Evolutionary conservation across 1,284 basidiomycete species (phyloP), one percentile per base, ranked within the genome.

Genomic region (Ustilago trichophora): DNA sequence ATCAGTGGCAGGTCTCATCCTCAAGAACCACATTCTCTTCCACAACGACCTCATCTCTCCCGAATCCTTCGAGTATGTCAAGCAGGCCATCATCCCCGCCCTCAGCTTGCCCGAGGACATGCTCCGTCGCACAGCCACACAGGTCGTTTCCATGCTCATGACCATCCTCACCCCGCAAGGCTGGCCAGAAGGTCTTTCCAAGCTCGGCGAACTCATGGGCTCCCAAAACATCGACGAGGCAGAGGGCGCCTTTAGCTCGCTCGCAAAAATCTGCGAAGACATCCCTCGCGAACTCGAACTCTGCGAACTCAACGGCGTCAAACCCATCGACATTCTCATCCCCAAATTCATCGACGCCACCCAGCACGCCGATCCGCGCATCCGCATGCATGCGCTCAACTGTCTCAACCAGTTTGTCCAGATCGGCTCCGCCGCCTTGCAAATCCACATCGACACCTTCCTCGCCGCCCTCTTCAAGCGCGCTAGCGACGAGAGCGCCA

Each of bases 181-280:
- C 27, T 81, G 79, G 79, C 70, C 76, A 33, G 68, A 78, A 47
- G 79, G 73, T 21, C 71, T 81, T 18, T 58, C 67, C 42, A 57
- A 68, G 55, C 66, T 81, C 33, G 78, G 69, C 37, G 63, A 73
- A 45, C 58, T 77, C 42, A 76, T 75, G 60, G 67, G 44, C 8
- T 77, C 76, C 13, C 47, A 59, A 21, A 73, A 79, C 43, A 34
- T 38, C 16, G 67, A 75, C 54, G 71, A 77, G 42, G 71, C 67
- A n/a, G 79, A 81, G 52, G 92, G 92, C 43, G 92, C 93, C 13
- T 96, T 98, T 84, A 91, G 91, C 80, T 91, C 93, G 7, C 86
- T 98, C 46, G 91, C 94, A 81, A 97, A 96, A 82, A 90, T 96
- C 52, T 95, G 93, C 82, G 93, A 98, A 83, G 96, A 99, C 81